Evolutionary conservation across 2,329 filamentous ascomycete species (phyloP).

Genomic region (Sphaerostilbella broomeana): DNA sequence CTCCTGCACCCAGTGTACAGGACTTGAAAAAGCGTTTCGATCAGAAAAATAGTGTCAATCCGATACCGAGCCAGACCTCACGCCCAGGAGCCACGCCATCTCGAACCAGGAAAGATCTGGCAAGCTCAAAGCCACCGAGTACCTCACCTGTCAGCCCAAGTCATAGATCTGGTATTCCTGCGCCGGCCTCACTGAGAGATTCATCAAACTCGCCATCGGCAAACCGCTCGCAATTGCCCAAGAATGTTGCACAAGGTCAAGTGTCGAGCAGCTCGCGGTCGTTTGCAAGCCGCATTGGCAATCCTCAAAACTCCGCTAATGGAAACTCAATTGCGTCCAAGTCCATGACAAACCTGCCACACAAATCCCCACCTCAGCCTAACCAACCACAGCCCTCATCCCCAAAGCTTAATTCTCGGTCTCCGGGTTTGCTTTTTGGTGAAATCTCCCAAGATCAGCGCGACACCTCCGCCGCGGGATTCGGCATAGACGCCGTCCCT

Average conservation of each 20-base stretch:
- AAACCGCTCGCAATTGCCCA: slow-evolving; percentile 37
- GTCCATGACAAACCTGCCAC: slow-evolving; percentile 28
- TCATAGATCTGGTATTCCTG: slow-evolving; percentile 5
- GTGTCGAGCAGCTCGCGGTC: slow-evolving; percentile 50
- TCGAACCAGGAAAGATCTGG: slow-evolving; percentile 27
- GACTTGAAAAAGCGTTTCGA: slow-evolving; percentile 77
- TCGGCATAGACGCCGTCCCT: slow-evolving; percentile 50
- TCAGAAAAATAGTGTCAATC: slow-evolving; percentile 41
- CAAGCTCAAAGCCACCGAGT: slow-evolving; percentile 28
- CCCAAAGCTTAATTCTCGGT: slow-evolving; percentile 28
- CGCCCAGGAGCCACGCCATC: slow-evolving; percentile 27
- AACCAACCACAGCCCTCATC: slow-evolving; percentile 27
- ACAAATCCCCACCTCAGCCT: slow-evolving; percentile 28
- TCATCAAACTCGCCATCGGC: slow-evolving; percentile 17
- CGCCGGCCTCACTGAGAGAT: slow-evolving; percentile 20
- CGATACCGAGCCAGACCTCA: slow-evolving; percentile 31
- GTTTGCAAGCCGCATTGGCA: slow-evolving; percentile 42
- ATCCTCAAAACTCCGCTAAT: slow-evolving; percentile 17
- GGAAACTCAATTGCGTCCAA: slow-evolving; percentile 29
- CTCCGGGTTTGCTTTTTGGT: slow-evolving; percentile 62
- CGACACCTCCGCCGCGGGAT: slow-evolving; percentile 46
- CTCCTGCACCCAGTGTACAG: slow-evolving; percentile 59
- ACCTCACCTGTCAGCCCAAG: slow-evolving; percentile 27
- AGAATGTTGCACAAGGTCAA: slow-evolving; percentile 44
- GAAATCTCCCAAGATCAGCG: slow-evolving; percentile 60